These are phyloP conservation scores for Wickerhamomyces sp. DNA, from an alignment of 1,139 yeast species.

Conservation along the genomic window DNA sequence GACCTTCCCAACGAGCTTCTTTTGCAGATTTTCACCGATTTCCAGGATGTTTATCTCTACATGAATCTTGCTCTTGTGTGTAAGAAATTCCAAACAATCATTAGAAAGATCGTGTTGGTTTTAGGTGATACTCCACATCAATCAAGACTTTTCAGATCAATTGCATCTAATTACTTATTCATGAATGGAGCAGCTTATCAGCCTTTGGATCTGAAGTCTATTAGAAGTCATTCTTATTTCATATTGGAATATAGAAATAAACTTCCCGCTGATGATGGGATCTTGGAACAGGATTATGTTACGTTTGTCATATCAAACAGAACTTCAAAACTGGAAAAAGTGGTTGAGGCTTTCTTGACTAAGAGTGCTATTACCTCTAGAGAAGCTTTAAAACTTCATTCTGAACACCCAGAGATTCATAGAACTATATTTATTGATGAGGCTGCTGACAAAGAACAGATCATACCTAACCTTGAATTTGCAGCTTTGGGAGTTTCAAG, in stretches of 20 bases:
- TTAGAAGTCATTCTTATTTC: neutral
- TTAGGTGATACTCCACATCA: conserved; percentile 12
- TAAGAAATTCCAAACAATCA: conserved; percentile 8
- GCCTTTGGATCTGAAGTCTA: neutral
- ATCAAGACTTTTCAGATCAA: conserved; percentile 10
- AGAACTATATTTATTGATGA: neutral
- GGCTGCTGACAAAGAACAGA: neutral
- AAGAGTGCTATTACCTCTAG: neutral
- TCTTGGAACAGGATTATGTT: conserved; percentile 11
- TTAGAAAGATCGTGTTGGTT: conserved; percentile 12
- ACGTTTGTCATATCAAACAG: conserved; percentile 31
- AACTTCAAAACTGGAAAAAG: conserved; percentile 32
- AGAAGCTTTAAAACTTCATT: neutral
- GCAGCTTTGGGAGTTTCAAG: conserved; percentile 10
- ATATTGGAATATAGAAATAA: neutral
- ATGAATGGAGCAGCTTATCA: neutral
- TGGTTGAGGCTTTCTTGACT: neutral
- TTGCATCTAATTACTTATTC: neutral
- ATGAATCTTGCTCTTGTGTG: conserved; percentile 10
- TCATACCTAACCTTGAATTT: neutral
- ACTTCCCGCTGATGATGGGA: neutral
- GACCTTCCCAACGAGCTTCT: conserved; percentile 10
- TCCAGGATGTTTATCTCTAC: conserved; percentile 15
- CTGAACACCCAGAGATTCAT: neutral
- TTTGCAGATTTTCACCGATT: conserved; percentile 3